Conservation (phyloP, 345 rosid genomes). For the Salix suchowensis region DNA sequence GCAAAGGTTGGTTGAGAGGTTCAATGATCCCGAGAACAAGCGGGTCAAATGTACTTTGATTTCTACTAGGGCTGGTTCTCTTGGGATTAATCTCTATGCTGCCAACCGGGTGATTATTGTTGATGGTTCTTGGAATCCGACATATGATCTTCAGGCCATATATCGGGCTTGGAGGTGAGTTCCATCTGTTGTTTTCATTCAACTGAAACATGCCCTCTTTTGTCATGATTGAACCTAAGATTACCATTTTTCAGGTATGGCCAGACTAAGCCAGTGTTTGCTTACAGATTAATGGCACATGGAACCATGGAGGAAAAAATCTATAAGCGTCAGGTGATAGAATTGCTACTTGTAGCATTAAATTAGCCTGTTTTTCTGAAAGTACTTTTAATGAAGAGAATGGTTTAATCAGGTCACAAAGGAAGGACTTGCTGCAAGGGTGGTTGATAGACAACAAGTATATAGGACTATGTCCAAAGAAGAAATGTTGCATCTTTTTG, state of each 20-base stretch:
- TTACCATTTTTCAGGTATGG: conserved; percentile 62
- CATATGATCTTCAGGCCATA: conserved; percentile 97
- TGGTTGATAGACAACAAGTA: conserved; percentile 97
- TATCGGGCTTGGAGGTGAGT: conserved; percentile 96
- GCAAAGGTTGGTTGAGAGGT: conserved; percentile 88
- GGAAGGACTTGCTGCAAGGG: conserved; percentile 99
- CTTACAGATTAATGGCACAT: conserved; percentile 91
- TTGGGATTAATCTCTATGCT: conserved; percentile 94
- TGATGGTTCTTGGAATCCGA: conserved; percentile 99
- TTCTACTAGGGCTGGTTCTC: conserved; percentile 97
- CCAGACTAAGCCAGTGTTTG: conserved; percentile 94
- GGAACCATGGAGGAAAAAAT: conserved; percentile 99
- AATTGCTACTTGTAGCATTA: conserved; percentile 6
- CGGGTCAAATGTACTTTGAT: conserved; percentile 93
- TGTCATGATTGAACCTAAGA: conserved; percentile 5
- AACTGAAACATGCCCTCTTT: neutral
- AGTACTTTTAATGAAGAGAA: conserved; percentile 14
- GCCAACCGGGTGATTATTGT: conserved; percentile 98
- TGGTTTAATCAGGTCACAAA: conserved; percentile 73
- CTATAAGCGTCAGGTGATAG: conserved; percentile 90
- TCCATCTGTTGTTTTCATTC: neutral
- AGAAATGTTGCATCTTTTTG: conserved; percentile 98
- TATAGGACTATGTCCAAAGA: conserved; percentile 93
- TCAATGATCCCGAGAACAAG: conserved; percentile 76
- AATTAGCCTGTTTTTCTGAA: conserved; percentile 11